Conservation (phyloP, 116 monocot species). For the Trichopus zeylanicus region DNA sequence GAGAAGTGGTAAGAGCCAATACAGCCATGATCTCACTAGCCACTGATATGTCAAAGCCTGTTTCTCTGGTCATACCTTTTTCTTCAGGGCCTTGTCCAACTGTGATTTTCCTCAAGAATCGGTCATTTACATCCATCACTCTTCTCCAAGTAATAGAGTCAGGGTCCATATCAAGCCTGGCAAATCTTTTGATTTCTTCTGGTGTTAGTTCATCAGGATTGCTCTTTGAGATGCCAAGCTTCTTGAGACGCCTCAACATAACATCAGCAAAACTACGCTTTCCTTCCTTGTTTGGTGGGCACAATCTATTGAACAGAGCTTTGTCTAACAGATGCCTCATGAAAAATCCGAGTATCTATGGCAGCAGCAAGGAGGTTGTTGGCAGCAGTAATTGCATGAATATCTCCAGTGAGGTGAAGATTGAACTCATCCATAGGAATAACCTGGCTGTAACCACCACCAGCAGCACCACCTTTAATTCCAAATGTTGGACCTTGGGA, state of each 20-base stretch:
- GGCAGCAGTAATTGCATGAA: conserved; percentile 97
- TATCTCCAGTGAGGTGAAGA: conserved; percentile 94
- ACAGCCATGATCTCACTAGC: conserved; percentile 99
- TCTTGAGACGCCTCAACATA: conserved; percentile 77
- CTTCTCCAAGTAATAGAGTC: conserved; percentile 90
- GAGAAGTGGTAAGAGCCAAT: conserved; percentile 86
- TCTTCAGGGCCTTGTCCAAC: conserved; percentile 89
- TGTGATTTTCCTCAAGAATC: conserved; percentile 84
- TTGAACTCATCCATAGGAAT: conserved; percentile 99
- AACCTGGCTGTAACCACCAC: conserved; percentile 98
- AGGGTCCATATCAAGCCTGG: conserved; percentile 83
- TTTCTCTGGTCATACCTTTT: conserved; percentile 86
- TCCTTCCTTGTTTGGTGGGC: conserved; percentile 84
- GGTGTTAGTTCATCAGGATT: conserved; percentile 83
- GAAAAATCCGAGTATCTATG: conserved; percentile 89
- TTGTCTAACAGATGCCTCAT: conserved; percentile 88
- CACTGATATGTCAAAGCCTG: conserved; percentile 88
- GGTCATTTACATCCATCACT: conserved; percentile 96
- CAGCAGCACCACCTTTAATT: conserved; percentile 97
- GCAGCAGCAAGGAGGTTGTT: conserved; percentile 98
- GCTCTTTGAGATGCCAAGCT: conserved; percentile 78
- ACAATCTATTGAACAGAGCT: conserved; percentile 81
- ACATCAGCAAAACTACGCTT: conserved; percentile 74
- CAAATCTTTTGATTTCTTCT: conserved; percentile 78
- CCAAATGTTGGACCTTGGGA: conserved; percentile 99